A percentile compares a stretch with the other conserved stretches of the same genome.
These are phyloP conservation scores for Podospora pseudopauciseta DNA, from an alignment of 495 filamentous ascomycete species.

Conservation along the genomic window DNA sequence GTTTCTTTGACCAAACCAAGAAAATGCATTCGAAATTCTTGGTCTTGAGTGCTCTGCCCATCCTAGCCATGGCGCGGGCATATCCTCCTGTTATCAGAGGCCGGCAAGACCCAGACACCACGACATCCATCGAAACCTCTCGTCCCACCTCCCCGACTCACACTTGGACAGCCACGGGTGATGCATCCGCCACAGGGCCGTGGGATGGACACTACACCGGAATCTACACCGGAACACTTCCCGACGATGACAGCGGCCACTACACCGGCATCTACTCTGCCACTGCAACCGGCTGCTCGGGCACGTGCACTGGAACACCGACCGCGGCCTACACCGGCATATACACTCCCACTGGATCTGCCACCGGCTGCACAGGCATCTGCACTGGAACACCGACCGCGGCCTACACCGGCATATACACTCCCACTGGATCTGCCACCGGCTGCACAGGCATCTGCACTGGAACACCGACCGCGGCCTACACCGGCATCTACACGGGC, in stretches of 20 bases:
- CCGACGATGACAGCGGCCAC: background rate
- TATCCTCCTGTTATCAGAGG: background rate
- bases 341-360: no score
- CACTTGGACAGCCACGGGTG: background rate
- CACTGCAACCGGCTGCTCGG: background rate
- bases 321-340: no score
- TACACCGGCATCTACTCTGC: background rate
- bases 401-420: no score
- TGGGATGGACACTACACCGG: background rate
- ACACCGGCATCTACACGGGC: no score
- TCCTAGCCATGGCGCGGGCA: background rate
- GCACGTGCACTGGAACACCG: background rate
- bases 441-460: no score
- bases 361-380: no score
- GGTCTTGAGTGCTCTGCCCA: background rate
- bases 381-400: no score
- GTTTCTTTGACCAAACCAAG: background rate
- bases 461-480: no score
- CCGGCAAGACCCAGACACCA: background rate
- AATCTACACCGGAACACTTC: background rate
- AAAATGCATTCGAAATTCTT: background rate
- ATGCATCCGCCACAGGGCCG: background rate
- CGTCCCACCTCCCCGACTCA: background rate
- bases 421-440: no score
- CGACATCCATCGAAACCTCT: background rate